A percentile compares a stretch with the other conserved stretches of the same genome.
Conservation (phyloP, 805 yeast species). For the Zygoascus tannicola region DNA sequence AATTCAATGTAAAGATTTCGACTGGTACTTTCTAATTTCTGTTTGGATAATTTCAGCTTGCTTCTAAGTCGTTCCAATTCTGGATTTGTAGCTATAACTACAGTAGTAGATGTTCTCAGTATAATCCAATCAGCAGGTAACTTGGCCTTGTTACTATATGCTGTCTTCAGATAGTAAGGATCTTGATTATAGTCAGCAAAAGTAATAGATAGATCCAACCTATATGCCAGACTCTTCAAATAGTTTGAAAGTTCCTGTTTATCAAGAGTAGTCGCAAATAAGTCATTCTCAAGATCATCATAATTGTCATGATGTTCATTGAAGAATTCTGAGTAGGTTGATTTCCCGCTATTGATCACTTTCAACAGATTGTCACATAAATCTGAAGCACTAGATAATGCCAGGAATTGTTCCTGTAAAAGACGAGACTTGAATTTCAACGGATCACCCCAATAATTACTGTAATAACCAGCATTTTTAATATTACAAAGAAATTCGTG, state of each 20-base stretch:
- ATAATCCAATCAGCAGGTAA: conserved; percentile 74
- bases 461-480: too few species aligned
- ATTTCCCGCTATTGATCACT: conserved; percentile 19
- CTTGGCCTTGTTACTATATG: conserved; percentile 41
- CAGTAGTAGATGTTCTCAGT: conserved; percentile 56
- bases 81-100: conserved; percentile 69
- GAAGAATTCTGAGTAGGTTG: conserved; percentile 23
- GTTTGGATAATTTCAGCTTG: conserved; percentile 51
- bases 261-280: conserved; percentile 21
- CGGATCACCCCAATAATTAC: conserved; percentile 20
- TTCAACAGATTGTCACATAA: conserved; percentile 22
- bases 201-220: conserved; percentile 45
- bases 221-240: conserved; percentile 36
- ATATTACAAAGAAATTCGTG: conserved; percentile 44
- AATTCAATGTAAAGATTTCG: conserved; percentile 39
- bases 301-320: conserved; percentile 15
- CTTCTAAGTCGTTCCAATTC: conserved; percentile 42
- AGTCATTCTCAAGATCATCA: conserved; percentile 7
- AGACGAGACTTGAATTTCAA: conserved; percentile 26
- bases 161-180: conserved; percentile 72
- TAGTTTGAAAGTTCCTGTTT: conserved; percentile 45
- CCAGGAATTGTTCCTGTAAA: conserved; percentile 33
- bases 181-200: too few species aligned
- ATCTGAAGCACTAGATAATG: conserved; percentile 30
- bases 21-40: conserved; percentile 37